Evolutionary conservation across 495 filamentous ascomycete species (phyloP).

Genomic region (Baudoinia panamericana): DNA sequence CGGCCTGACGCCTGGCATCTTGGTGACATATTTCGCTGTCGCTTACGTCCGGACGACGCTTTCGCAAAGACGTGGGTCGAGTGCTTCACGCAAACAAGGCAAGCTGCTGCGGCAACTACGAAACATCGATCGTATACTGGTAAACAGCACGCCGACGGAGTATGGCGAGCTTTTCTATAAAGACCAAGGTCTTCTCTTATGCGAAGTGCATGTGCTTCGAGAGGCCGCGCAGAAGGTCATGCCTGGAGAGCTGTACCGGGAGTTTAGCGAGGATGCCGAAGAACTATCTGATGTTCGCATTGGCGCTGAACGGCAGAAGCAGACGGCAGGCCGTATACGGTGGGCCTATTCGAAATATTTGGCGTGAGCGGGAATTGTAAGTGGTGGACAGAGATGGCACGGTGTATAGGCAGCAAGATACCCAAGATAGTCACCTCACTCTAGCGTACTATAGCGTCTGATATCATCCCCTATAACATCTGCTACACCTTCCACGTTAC

Average conservation of each 20-base stretch:
- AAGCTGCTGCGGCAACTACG: constrained; percentile 58
- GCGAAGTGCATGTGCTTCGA: constrained; percentile 70
- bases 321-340: constrained; percentile 64
- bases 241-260: constrained; percentile 55
- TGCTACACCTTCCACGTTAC: too few species aligned
- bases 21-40: constrained; percentile 64
- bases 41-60: constrained; percentile 60
- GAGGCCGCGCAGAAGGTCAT: constrained; percentile 49
- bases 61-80: constrained; percentile 50
- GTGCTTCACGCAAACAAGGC: constrained; percentile 40
- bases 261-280: constrained; percentile 73
- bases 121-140: constrained; percentile 74
- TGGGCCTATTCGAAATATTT: constrained; percentile 82
- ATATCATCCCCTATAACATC: too few species aligned
- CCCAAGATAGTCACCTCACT: too few species aligned
- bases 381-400: too few species aligned
- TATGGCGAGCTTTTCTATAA: constrained; percentile 67
- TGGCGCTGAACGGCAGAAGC: constrained; percentile 58
- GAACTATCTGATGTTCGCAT: constrained; percentile 66
- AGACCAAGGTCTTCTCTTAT: constrained; percentile 78
- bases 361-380: constrained; percentile 13
- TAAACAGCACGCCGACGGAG: constrained; percentile 44
- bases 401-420: too few species aligned
- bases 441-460: too few species aligned
- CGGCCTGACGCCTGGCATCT: constrained; percentile 75